Conservation (phyloP, 2,329 filamentous ascomycete genomes). For the Venturia pyrina region DNA sequence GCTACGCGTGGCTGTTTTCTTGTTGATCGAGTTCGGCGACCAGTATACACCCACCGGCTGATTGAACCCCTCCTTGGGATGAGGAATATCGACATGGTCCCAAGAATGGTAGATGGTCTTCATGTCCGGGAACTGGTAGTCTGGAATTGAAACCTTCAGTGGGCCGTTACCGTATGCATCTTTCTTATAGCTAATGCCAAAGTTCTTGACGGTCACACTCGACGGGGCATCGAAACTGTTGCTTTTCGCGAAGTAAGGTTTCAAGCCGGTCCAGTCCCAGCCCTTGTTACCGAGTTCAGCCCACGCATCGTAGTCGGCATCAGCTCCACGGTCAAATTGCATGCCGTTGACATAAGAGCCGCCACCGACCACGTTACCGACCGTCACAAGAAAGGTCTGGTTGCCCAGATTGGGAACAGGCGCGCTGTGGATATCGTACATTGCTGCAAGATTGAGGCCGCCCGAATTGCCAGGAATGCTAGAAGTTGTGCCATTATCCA, state of each 20-base stretch:
- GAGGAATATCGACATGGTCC: neutral
- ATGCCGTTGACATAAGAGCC: neutral
- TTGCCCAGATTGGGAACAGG: neutral
- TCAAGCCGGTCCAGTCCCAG: slow-evolving; percentile 23
- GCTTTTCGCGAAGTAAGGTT: slow-evolving; percentile 21
- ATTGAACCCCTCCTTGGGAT: neutral
- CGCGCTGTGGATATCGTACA: neutral
- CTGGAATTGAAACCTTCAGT: neutral
- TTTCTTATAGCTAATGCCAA: neutral
- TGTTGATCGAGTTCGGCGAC: neutral
- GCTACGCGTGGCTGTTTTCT: neutral
- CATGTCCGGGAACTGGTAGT: neutral
- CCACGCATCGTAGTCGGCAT: slow-evolving; percentile 1
- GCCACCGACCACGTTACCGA: neutral
- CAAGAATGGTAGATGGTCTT: neutral
- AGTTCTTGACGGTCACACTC: neutral
- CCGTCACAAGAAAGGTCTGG: neutral
- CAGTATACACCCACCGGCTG: neutral
- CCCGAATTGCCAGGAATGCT: neutral
- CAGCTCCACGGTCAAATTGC: neutral
- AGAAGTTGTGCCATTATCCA: neutral
- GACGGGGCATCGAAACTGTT: neutral
- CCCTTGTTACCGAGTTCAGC: neutral
- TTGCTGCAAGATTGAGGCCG: neutral
- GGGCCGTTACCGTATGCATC: neutral